Evolutionary conservation across 1,139 yeast species (phyloP).

Genomic region (Scheffersomyces illinoinensis): DNA sequence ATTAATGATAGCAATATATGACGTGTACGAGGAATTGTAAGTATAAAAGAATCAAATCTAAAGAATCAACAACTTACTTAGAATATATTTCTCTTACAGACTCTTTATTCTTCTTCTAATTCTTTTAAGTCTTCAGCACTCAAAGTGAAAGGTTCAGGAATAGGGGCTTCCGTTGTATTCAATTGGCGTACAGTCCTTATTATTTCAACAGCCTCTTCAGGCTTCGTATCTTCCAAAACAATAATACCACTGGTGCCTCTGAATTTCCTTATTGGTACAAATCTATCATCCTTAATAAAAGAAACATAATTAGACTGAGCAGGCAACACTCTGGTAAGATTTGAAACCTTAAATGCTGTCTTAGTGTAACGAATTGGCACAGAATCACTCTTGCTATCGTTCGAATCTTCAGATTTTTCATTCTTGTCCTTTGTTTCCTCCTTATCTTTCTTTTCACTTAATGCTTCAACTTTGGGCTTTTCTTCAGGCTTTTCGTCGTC

Average conservation of each 20-base stretch:
- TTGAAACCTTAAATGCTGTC: constrained; percentile 67
- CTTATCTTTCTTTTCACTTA: constrained; percentile 19
- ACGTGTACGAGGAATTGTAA: neutral
- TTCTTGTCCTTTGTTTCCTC: constrained; percentile 26
- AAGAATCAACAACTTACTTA: neutral
- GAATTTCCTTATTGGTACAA: constrained; percentile 79
- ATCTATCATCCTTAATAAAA: constrained; percentile 74
- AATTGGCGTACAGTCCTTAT: constrained; percentile 87
- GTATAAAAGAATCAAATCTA: neutral
- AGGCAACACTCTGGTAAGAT: constrained; percentile 90
- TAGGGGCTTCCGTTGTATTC: constrained; percentile 81
- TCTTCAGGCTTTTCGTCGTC: constrained; percentile 24
- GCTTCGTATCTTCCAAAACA: constrained; percentile 69
- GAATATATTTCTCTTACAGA: neutral
- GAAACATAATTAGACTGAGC: constrained; percentile 82
- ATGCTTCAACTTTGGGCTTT: constrained; percentile 16
- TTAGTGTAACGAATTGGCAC: constrained; percentile 46
- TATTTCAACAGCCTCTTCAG: constrained; percentile 62
- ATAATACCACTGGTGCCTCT: constrained; percentile 82
- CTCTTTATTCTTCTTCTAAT: constrained; percentile 20
- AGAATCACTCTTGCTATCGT: constrained; percentile 27
- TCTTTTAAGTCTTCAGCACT: constrained; percentile 51
- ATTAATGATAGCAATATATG: neutral
- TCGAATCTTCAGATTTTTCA: constrained; percentile 19
- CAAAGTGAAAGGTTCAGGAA: constrained; percentile 82